Evolutionary conservation across 768 basidiomycete genomes (phyloP).

Genomic region (Pluteus cervinus): DNA sequence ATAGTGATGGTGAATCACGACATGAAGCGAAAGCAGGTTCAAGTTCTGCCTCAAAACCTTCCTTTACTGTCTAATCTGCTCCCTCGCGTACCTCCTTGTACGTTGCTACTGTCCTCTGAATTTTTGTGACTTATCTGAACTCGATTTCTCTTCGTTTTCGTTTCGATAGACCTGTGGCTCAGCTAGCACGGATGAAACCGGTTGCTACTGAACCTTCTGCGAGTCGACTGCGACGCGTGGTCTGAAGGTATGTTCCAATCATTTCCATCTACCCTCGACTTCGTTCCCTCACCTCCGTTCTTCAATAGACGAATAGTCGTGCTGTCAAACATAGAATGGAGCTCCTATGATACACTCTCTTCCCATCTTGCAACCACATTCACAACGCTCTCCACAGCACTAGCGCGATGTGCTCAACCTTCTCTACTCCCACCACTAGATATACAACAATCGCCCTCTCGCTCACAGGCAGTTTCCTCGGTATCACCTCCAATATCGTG

Average conservation of each 20-base stretch:
- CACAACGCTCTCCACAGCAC: conserved; percentile 61
- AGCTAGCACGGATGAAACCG: conserved; percentile 52
- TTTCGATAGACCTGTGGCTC: conserved; percentile 51
- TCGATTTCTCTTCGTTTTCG: neutral
- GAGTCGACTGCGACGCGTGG: too few species aligned
- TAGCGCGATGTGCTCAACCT: conserved; percentile 45
- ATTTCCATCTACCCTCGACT: neutral
- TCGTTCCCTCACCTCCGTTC: neutral
- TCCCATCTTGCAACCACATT: conserved; percentile 77
- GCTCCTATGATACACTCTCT: conserved; percentile 60
- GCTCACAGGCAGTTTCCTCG: too few species aligned
- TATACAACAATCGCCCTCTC: too few species aligned
- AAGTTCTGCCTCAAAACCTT: too few species aligned
- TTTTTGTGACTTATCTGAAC: neutral
- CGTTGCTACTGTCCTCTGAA: conserved; percentile 21
- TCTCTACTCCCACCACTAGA: too few species aligned
- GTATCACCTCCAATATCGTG: too few species aligned
- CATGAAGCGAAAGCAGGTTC: too few species aligned
- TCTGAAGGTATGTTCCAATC: neutral
- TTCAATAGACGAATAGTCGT: conserved; percentile 32
- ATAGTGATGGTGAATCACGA: too few species aligned
- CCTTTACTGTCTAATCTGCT: too few species aligned
- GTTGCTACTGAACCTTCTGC: conserved; percentile 12
- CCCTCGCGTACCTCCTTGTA: conserved; percentile 75
- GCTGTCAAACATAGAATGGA: conserved; percentile 57